Evolutionary conservation across 768 basidiomycete species (phyloP).

Genomic region (Mycena capillaripes): DNA sequence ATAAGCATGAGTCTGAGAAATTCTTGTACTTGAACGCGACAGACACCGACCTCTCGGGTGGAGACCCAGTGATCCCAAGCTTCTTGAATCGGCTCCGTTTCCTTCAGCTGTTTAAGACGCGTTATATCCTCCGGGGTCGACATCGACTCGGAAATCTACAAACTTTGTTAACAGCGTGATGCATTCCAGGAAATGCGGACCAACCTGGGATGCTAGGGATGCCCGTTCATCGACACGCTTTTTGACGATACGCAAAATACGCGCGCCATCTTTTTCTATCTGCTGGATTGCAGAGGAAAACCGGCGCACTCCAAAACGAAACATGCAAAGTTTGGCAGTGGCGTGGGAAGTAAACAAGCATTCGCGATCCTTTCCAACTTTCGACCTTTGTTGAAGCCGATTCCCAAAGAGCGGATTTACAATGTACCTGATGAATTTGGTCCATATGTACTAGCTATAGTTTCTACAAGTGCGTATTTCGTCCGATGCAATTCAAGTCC

Average conservation of each 20-base stretch:
- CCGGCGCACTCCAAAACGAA: constrained; percentile 24
- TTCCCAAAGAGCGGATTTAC: no score
- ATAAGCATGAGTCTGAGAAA: constrained; percentile 36
- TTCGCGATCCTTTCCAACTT: background rate
- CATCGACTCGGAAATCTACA: constrained; percentile 68
- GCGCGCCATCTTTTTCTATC: constrained; percentile 59
- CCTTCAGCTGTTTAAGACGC: constrained; percentile 73
- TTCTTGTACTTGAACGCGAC: background rate
- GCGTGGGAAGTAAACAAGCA: background rate
- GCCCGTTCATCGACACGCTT: constrained; percentile 67
- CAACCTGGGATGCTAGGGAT: constrained; percentile 59
- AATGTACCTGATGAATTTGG: constrained; percentile 1
- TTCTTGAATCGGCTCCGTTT: constrained; percentile 73
- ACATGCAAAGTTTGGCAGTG: constrained; percentile 20
- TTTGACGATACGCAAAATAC: constrained; percentile 68
- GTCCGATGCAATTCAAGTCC: constrained; percentile 29
- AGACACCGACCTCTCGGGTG: constrained; percentile 66
- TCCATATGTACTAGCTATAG: background rate
- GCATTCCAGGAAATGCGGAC: constrained; percentile 25
- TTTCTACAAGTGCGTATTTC: constrained; percentile 31
- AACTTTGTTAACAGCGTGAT: background rate
- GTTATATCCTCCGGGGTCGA: constrained; percentile 70
- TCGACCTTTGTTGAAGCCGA: background rate
- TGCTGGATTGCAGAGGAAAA: constrained; percentile 37
- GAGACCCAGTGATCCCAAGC: constrained; percentile 78